Conservation (phyloP, 75 land plant species). For the Cryptomeria japonica region DNA sequence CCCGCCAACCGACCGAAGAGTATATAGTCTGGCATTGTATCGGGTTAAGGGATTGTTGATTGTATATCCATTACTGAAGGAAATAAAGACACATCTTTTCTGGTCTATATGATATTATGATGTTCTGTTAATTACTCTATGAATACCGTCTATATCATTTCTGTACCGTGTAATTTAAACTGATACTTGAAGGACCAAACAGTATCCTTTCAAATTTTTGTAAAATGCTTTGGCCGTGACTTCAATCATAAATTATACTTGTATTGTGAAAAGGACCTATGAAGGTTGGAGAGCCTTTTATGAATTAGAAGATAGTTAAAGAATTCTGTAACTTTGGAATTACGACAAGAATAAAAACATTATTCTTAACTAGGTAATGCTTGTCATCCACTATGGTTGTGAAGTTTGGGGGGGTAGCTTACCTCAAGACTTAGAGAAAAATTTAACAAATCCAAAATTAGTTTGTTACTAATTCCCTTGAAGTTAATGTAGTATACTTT, state of each 20-base stretch:
- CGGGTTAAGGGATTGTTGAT: too few relatives aligned
- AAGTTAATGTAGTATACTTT: not conserved
- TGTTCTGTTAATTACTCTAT: too few relatives aligned
- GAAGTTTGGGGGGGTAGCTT: not conserved
- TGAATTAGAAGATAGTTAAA: not conserved
- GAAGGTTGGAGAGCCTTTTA: not conserved
- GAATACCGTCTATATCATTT: too few relatives aligned
- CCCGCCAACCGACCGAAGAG: too few relatives aligned
- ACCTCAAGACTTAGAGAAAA: not conserved
- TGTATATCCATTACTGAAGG: too few relatives aligned
- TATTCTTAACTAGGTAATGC: not conserved
- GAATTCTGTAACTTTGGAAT: not conserved
- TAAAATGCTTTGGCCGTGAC: not conserved
- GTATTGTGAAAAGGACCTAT: not conserved
- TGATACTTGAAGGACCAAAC: too few relatives aligned
- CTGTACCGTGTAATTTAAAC: too few relatives aligned
- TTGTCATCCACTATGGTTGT: not conserved
- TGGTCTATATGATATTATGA: too few relatives aligned
- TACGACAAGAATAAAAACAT: not conserved
- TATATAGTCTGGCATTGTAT: too few relatives aligned
- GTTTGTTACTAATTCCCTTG: not conserved
- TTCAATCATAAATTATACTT: not conserved
- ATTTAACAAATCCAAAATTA: too few relatives aligned
- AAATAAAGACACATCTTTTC: too few relatives aligned
- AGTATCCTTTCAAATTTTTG: too few relatives aligned